Conservation (phyloP, 805 yeast genomes). For the Torulaspora microellipsoides region DNA sequence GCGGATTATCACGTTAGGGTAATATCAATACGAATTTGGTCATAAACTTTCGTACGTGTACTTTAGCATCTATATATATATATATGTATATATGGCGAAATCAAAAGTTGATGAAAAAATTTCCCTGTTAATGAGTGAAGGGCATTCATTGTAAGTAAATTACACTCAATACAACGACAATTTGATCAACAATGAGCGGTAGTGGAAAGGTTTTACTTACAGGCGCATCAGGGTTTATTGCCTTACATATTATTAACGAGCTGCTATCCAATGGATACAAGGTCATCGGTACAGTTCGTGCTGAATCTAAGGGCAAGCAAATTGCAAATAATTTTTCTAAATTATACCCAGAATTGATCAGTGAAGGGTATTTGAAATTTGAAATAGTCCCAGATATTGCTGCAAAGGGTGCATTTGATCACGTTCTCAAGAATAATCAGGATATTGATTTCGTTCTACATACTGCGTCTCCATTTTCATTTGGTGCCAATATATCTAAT, state of each 20-base stretch:
- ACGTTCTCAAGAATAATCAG: constrained; percentile 37
- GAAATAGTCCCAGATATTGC: constrained; percentile 36
- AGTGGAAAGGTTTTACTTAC: constrained; percentile 38
- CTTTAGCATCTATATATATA: neutral
- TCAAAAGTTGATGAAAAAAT: too few relatives aligned
- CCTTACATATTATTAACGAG: constrained; percentile 41
- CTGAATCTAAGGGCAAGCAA: constrained; percentile 40
- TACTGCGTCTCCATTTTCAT: constrained; percentile 47
- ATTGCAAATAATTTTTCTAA: constrained; percentile 31
- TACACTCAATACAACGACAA: too few relatives aligned
- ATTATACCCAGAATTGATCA: neutral
- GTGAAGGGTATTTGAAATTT: constrained; percentile 10
- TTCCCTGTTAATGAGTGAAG: too few relatives aligned
- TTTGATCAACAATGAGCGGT: too few relatives aligned
- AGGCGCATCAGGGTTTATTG: constrained; percentile 51
- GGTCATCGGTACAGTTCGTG: constrained; percentile 49
- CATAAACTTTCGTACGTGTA: too few relatives aligned
- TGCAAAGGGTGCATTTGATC: constrained; percentile 41
- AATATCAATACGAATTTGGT: too few relatives aligned
- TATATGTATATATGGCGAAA: constrained; percentile 1
- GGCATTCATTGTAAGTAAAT: too few relatives aligned
- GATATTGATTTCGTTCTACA: constrained; percentile 45
- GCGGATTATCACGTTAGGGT: too few relatives aligned
- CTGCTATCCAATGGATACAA: constrained; percentile 39
- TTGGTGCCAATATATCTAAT: constrained; percentile 34